Evolutionary conservation across 2,329 filamentous ascomycete genomes (phyloP).

Genomic region (Ceratocystis eucalypticola): DNA sequence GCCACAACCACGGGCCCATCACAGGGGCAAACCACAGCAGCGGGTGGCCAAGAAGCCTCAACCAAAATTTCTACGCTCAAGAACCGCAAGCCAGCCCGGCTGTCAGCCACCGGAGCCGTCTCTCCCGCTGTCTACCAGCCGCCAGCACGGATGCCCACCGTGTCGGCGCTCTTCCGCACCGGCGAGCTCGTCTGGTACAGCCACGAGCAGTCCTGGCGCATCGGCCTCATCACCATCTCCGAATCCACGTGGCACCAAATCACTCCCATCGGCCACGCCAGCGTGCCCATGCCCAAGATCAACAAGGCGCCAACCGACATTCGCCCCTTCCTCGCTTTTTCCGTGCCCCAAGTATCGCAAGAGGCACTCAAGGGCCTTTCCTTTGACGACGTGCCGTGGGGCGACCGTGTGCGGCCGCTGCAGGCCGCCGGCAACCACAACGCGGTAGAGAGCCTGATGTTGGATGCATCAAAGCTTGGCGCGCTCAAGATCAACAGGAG

Average conservation of each 20-base stretch:
- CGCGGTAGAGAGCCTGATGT: slow-evolving; percentile 31
- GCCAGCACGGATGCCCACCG: slow-evolving; percentile 18
- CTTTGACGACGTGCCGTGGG: slow-evolving; percentile 34
- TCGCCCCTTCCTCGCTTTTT: slow-evolving; percentile 39
- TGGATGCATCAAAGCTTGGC: slow-evolving; percentile 40
- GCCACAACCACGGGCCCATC: background rate
- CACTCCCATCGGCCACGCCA: slow-evolving; percentile 31
- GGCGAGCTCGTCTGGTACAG: slow-evolving; percentile 41
- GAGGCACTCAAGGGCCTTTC: slow-evolving; percentile 29
- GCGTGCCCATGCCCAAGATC: slow-evolving; percentile 29
- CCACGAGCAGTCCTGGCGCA: slow-evolving; percentile 34
- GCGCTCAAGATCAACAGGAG: slow-evolving; percentile 37
- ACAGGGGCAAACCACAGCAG: slow-evolving; percentile 10
- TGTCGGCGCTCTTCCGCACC: slow-evolving; percentile 31
- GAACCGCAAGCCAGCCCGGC: slow-evolving; percentile 8
- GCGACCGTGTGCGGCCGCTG: slow-evolving; percentile 25
- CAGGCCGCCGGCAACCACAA: slow-evolving; percentile 26
- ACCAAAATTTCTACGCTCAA: slow-evolving; percentile 18
- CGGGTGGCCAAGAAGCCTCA: slow-evolving; percentile 4
- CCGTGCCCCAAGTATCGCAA: slow-evolving; percentile 33
- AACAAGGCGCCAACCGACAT: slow-evolving; percentile 31
- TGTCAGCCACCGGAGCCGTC: background rate
- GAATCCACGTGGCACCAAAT: slow-evolving; percentile 27
- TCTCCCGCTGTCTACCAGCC: slow-evolving; percentile 9
- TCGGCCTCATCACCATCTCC: slow-evolving; percentile 32